phyloP scores from a whole-genome alignment of 2,329 filamentous ascomycete genomes.

The Arthrobotrys conoides region DNA sequence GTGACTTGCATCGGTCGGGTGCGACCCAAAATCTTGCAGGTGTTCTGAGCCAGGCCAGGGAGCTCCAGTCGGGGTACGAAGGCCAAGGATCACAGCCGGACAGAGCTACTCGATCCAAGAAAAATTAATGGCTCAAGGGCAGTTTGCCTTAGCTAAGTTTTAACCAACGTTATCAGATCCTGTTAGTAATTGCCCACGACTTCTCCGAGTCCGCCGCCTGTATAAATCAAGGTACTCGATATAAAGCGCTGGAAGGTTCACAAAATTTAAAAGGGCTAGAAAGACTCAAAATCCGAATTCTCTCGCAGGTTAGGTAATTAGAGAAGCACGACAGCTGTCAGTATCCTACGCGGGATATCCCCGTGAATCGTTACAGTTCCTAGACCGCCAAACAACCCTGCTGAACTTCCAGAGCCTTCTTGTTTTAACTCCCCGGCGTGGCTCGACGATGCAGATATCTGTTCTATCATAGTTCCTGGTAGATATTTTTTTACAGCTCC shows the following conservation, averaged over 20 bases:
- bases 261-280: not conserved
- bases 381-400: slow-evolving; percentile 8
- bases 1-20: slow-evolving; percentile 10
- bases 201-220: no score
- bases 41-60: not conserved
- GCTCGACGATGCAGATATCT: not conserved
- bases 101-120: slow-evolving; percentile 3
- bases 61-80: slow-evolving; percentile 1
- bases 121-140: slow-evolving; percentile 4
- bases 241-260: not conserved
- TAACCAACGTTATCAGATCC: slow-evolving; percentile 13
- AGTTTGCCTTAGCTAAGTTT: slow-evolving; percentile 16
- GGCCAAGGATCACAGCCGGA: not conserved
- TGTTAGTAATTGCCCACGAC: slow-evolving; percentile 9
- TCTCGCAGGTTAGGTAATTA: not conserved
- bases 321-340: slow-evolving; percentile 16
- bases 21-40: slow-evolving; percentile 1
- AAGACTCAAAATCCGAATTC: not conserved
- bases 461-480: not conserved
- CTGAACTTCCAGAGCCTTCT: not conserved
- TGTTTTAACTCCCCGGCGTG: not conserved
- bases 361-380: not conserved
- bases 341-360: slow-evolving; percentile 12
- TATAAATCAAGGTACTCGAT: not conserved
- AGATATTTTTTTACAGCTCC: not conserved